Base-by-base conservation (phyloP, 192 early-diverging fungal genomes). In the Backusella tarrabulga region DNA sequence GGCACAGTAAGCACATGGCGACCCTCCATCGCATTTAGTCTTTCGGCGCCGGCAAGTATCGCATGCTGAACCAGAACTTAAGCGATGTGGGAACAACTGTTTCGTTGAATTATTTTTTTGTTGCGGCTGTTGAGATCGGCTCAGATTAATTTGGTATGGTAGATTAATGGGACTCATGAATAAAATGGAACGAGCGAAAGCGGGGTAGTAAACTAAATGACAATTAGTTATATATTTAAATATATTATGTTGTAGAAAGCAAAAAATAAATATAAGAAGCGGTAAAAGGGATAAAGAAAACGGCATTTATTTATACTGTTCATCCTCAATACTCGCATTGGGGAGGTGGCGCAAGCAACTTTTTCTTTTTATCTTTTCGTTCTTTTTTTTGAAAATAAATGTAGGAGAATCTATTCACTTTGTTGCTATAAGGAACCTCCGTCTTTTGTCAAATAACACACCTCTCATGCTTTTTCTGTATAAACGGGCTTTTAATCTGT, bases 1-100 rank as follows among this genome's bases (percentile, higher is more conserved):
- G 17, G 74, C 71, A 75, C 82, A 83, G 71, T 68, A 83, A 46
- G 50, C 71, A 74, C 82, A 83, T 14, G 82, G 82, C 52, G 72
- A 68, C n/a, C 75, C 71, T 21, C 78, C 82, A 50, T 83, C 82
- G 67, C 82, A 83, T 73, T 79, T 83, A 4, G 82, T 83, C 40
- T 83, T 83, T 36, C 82, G 70, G 54, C 75, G 70, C 26, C 82
- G 75, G 23, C 82, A 83, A 9, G 82, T 80, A 44, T 83, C 82
- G 67, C 82, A 83, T 12, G 82, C 82, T n/a, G 78, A 83, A 17
- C 82, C 82, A 50, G 78, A 80, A 17, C 78, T 79, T 26, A 83
- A 54, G n/a, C 82, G 77, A 21, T 72, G 78, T 15, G 73, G 67
- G n/a, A n/a, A 36, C 23, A 63, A 29, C 8, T 63, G 56, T 29